These are phyloP conservation scores for Penicillium sp. DNA, from an alignment of 2,329 filamentous ascomycete species.

Conservation along the genomic window DNA sequence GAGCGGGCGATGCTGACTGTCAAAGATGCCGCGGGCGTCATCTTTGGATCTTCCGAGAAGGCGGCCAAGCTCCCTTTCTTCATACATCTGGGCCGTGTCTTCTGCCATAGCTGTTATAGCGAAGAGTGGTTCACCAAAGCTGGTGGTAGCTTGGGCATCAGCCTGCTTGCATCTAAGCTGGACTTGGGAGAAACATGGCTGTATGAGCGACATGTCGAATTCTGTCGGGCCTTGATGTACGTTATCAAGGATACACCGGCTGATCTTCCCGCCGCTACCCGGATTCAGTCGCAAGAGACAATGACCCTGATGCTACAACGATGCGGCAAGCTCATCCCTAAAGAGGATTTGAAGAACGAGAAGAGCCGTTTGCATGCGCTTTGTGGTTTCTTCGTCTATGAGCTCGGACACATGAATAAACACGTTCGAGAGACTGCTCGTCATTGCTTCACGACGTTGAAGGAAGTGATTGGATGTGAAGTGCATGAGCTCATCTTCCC, in stretches of 20 bases:
- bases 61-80: constrained; percentile 81
- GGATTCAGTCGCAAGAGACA: constrained; percentile 76
- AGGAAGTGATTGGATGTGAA: constrained; percentile 70
- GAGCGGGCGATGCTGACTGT: constrained; percentile 74
- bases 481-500: constrained; percentile 85
- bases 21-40: constrained; percentile 68
- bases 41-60: constrained; percentile 71
- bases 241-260: constrained; percentile 98
- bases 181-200: constrained; percentile 83
- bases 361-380: constrained; percentile 68
- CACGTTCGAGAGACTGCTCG: constrained; percentile 87
- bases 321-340: constrained; percentile 74
- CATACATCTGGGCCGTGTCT: constrained; percentile 71
- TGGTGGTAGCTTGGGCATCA: constrained; percentile 85
- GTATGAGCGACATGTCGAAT: constrained; percentile 74
- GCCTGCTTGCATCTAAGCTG: constrained; percentile 77
- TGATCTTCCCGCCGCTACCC: constrained; percentile 85
- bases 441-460: constrained; percentile 73
- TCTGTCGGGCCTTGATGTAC: constrained; percentile 87
- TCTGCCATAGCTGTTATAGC: constrained; percentile 92
- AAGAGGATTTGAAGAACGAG: constrained; percentile 69
- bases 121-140: constrained; percentile 99
- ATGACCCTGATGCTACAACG: constrained; percentile 73
- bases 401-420: constrained; percentile 92
- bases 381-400: constrained; percentile 78